These are phyloP conservation scores for Gonium pectorale DNA, from an alignment of 139 green algal species.

Conservation along the genomic window DNA sequence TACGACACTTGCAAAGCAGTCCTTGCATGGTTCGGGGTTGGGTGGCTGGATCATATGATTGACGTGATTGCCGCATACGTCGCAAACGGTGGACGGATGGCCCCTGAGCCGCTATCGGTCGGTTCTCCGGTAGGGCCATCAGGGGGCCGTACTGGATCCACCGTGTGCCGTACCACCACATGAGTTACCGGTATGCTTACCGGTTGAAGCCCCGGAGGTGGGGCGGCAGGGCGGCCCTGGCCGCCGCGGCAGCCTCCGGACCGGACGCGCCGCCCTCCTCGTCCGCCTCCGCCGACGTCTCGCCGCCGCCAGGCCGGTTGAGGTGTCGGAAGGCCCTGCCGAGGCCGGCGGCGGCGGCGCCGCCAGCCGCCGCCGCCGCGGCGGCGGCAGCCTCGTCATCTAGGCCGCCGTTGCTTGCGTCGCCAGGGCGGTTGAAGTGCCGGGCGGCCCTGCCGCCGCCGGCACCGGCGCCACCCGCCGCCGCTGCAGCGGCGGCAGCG, in stretches of 20 bases:
- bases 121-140: too few relatives aligned
- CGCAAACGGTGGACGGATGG: too few relatives aligned
- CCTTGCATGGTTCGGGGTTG: too few relatives aligned
- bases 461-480: not conserved
- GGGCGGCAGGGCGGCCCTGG: not conserved
- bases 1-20: too few relatives aligned
- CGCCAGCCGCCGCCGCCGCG: not conserved
- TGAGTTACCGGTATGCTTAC: too few relatives aligned
- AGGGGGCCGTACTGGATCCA: too few relatives aligned
- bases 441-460: not conserved
- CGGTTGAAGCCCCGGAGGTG: slow-evolving; percentile 19
- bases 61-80: too few relatives aligned
- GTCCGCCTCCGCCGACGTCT: not conserved
- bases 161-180: too few relatives aligned
- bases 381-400: not conserved
- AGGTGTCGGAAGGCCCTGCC: slow-evolving; percentile 9
- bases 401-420: slow-evolving; percentile 6
- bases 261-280: not conserved
- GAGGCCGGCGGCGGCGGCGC: not conserved
- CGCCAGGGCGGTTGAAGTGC: slow-evolving; percentile 16
- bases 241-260: too few relatives aligned
- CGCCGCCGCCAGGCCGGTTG: not conserved
- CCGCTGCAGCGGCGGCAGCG: not conserved
- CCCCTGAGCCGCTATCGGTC: too few relatives aligned
- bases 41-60: too few relatives aligned